A percentile compares a stretch with the other conserved stretches of the same genome.
Evolutionary conservation across 75 land plant genomes (phyloP).

Genomic region (Adiantum capillusveneris): DNA sequence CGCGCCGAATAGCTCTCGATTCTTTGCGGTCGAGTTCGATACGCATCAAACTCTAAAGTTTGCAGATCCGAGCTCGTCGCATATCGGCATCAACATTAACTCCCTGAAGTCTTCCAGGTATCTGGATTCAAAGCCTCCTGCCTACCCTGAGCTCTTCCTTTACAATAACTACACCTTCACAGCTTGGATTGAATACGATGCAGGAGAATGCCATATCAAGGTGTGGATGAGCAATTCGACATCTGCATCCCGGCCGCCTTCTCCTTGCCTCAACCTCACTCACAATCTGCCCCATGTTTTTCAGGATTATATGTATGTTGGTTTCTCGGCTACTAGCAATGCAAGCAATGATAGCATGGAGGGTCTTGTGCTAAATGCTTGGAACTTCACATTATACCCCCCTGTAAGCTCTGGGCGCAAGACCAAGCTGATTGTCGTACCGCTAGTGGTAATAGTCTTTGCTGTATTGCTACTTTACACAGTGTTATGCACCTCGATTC

Average conservation of each 20-base stretch:
- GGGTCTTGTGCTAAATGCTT: neutral
- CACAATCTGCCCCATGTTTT: neutral
- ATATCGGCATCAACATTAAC: no score
- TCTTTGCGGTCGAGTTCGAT: no score
- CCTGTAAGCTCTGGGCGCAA: neutral
- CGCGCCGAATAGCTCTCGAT: no score
- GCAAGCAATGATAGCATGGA: neutral
- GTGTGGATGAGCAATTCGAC: neutral
- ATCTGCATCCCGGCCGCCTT: neutral
- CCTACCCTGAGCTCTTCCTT: no score
- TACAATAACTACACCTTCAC: slow-evolving; percentile 1
- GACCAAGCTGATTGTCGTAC: neutral
- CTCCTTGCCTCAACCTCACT: no score
- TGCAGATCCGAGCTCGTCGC: no score
- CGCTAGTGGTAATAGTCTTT: neutral
- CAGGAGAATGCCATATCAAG: neutral
- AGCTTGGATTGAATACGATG: neutral
- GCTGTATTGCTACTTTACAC: neutral
- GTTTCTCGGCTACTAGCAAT: neutral
- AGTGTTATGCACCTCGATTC: neutral
- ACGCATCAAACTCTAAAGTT: no score
- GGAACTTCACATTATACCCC: neutral
- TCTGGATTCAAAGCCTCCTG: no score
- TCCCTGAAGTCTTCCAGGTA: no score
- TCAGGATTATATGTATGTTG: neutral